These are phyloP conservation scores for Xerophyta viscosa DNA, from an alignment of 106 monocot species.

Conservation along the genomic window DNA sequence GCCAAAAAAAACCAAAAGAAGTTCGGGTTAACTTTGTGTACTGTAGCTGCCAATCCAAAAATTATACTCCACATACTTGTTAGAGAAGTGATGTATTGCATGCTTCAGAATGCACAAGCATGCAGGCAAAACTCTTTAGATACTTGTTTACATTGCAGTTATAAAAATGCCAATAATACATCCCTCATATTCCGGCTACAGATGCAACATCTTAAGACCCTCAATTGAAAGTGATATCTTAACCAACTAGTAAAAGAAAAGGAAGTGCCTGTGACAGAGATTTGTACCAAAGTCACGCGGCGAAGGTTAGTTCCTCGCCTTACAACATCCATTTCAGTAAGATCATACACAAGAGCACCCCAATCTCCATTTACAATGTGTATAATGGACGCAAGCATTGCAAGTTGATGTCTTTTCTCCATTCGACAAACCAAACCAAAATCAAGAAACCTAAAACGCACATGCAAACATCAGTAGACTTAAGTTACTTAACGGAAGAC, in stretches of 20 bases:
- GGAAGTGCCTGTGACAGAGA: not conserved
- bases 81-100: no score
- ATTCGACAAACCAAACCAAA: conserved; percentile 95
- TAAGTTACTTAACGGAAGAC: no score
- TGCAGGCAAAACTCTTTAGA: no score
- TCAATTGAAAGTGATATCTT: not conserved
- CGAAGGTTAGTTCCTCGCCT: conserved; percentile 53
- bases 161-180: no score
- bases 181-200: no score
- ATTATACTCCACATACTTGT: no score
- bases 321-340: conserved; percentile 79
- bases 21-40: no score
- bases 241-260: not conserved
- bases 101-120: no score
- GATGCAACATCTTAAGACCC: not conserved
- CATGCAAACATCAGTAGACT: not conserved
- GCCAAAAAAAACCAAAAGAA: no score
- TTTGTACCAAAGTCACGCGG: conserved; percentile 60
- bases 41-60: no score
- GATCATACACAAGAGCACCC: conserved; percentile 71
- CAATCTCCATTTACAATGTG: conserved; percentile 91
- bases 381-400: conserved; percentile 86
- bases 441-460: conserved; percentile 79
- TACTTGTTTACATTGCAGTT: no score
- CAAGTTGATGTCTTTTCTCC: conserved; percentile 84